Base-by-base conservation (phyloP, 352 stramenopile species). In the Phytophthora pluvialis region DNA sequence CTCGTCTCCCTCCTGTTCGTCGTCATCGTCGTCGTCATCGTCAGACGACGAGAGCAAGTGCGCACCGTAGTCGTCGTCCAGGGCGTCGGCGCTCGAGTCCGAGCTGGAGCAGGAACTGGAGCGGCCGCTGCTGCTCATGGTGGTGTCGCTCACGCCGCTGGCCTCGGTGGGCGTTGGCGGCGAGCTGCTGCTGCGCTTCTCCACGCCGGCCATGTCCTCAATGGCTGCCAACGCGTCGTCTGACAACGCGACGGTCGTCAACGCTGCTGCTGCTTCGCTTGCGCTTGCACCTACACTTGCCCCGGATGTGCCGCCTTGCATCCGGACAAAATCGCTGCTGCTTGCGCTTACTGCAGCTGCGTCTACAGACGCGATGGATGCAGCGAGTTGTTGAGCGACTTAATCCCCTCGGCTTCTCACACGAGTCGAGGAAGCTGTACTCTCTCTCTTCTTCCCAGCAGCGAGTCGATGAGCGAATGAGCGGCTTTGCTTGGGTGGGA, bases 11-110 rank as follows among this genome's bases (percentile, higher is more conserved):
- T 64, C 35, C 18, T 55, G 25, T 11, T 60, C 43, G 32, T 64
- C 57, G 15, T 80, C 68, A 3, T 79, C 68, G 13, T 78, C 68
- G 5, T 73, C 73, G 4, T 78, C 73, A 10, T 81, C 72, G 1
- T 82, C 73, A 4, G 72, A 75, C 21, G 62, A 73, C 3, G 71
- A 80, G 40, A 81, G 60, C 10, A 56, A 39, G 33, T 70, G 73
- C 16, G 67, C 73, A 32, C 73, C 73, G 52, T 81, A 78, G 58
- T 74, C 67, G 62, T 81, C 73, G 39, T 74, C 51, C 28, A 78
- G 48, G 3, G 63, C 70, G 29, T 78, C 64, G 25, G 57, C 58
- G 49, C 67, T 75, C 40, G 66, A 69, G 55, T 70, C 71, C 8
- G 48, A 64, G 47, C 67, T 81, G 28, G 71, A 78, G 38, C 60